Evolutionary conservation across 1,139 yeast genomes (phyloP), one percentile per base, ranked within the genome.

Genomic region (Debaryomyces sp.): DNA sequence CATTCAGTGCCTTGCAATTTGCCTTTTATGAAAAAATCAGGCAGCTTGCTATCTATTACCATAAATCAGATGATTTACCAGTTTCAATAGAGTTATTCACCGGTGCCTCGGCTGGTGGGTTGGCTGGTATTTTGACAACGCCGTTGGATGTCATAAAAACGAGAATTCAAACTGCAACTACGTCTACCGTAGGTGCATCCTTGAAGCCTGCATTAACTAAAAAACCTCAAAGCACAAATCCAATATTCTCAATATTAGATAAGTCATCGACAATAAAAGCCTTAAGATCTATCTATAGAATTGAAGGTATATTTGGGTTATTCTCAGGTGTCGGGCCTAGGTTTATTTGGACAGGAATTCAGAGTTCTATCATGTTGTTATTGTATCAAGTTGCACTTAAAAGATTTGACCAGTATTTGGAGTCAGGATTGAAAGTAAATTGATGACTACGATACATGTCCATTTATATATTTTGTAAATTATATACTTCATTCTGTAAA

Each of bases 301-400:
- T 78, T 26, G 97, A 94, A 64, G 98, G 99, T 1, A 50, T 87
- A 0, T 55, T 80, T 1, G 97, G 97, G 0, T 75, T 90, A 43
- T 92, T 94, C 68, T 82, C 94, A 33, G 99, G 99, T 1, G 97
- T 95, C 9, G 97, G 97, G 0, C 99, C 99, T 0, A 76, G 99
- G 53, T 85, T 92, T 55, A 89, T 94, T 7, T 94, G 99, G 99
- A 92, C 99, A 0, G 90, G 96, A 54, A 78, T 92, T 13, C 99
- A 94, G 66, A 89, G 97, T 66, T 89, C 97, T 53, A 87, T 94
- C 49, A 94, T 95, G 99, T 77, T 95, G 54, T 73, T 94, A 54
- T 73, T 92, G 44, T 94, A 94, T 68, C 99, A 94, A 57, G 65
- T 78, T 29, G 70, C 82, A 10, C 67, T 81, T 55, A 71, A 73